phyloP scores from a whole-genome alignment of 352 stramenopile species.

The Phytophthora lateralis region DNA sequence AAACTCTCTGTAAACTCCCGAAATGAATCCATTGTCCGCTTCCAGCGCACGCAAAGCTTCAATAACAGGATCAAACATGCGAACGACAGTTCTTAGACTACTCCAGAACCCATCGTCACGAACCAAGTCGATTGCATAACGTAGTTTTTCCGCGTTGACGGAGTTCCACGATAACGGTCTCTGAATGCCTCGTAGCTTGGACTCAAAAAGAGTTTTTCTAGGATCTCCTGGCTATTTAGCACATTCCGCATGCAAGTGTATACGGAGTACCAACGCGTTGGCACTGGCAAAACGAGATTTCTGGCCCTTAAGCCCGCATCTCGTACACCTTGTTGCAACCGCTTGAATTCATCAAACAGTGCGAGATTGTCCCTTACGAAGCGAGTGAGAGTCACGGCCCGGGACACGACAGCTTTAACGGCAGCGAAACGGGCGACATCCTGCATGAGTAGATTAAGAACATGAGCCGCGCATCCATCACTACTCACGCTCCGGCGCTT shows the following conservation, averaged over 20 bases:
- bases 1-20: slow-evolving; percentile 3
- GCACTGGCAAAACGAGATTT: slow-evolving; percentile 9
- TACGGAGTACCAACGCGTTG: slow-evolving; percentile 11
- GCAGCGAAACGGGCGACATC: slow-evolving; percentile 2
- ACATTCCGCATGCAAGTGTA: slow-evolving; percentile 4
- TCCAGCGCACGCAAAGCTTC: neutral
- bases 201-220: slow-evolving; percentile 8
- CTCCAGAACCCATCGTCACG: slow-evolving; percentile 11
- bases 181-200: slow-evolving; percentile 6
- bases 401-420: neutral
- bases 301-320: neutral
- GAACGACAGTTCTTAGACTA: slow-evolving; percentile 9
- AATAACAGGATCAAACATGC: slow-evolving; percentile 8
- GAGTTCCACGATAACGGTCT: slow-evolving; percentile 11
- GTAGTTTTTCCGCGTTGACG: neutral
- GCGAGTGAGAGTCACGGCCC: slow-evolving; percentile 6
- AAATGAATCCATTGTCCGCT: slow-evolving; percentile 1
- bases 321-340: neutral
- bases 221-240: slow-evolving; percentile 8
- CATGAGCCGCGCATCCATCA: slow-evolving; percentile 10
- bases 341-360: slow-evolving; percentile 11
- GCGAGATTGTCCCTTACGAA: slow-evolving; percentile 7
- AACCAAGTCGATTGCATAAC: neutral
- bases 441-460: slow-evolving; percentile 15
- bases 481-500: slow-evolving; percentile 1